Evolutionary conservation across 2,329 filamentous ascomycete genomes (phyloP), one percentile per base, ranked within the genome.

Genomic region (Bimuria novae-zelandiae): DNA sequence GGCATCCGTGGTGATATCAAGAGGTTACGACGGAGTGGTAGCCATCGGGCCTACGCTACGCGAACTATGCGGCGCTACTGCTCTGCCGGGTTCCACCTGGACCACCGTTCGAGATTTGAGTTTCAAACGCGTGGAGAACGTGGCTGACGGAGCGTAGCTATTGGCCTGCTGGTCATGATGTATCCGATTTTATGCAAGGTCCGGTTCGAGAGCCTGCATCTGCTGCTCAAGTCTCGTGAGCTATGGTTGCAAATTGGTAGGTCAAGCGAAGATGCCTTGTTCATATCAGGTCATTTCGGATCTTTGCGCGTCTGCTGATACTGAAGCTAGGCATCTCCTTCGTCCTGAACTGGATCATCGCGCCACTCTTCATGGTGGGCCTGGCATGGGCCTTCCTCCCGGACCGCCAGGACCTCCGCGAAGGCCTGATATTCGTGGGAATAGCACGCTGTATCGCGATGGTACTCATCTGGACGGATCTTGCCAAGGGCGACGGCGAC

Each of bases 141-240:
- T 5, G n/a, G 17, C 52, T 48, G 36, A 53, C 29, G 7, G 19
- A 35, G 17, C 45, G 51, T 55, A 89, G 90, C 90, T 0, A 77
- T 95, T 42, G 90, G 91, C 0, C 76, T 96, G 0, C 80, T 96
- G 1, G 86, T 95, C 36, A 96, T 96, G 90, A 96, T 96, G 90
- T 96, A 94, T 67, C 92, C 91, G 0, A 95, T 96, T 54, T 78
- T 96, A 0, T 95, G 90, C 80, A 94, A 94, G 71, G 88, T 95
- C 5, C 84, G 84, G 35, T 94, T 85, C 72, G 90, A 95, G 70
- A 83, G 84, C 0, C 75, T 95, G 8, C 89, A 91, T 69, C 76
- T 82, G 2, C 77, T 90, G 3, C 82, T 94, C 53, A 71, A 76
- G 2, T 78, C 84, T 2, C 79, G 79, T 2, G 77, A 78, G 0